A percentile compares a stretch with the other conserved stretches of the same genome.
Evolutionary conservation across 257 asterid genomes (phyloP).

Genomic region (Penstemon barbatus): DNA sequence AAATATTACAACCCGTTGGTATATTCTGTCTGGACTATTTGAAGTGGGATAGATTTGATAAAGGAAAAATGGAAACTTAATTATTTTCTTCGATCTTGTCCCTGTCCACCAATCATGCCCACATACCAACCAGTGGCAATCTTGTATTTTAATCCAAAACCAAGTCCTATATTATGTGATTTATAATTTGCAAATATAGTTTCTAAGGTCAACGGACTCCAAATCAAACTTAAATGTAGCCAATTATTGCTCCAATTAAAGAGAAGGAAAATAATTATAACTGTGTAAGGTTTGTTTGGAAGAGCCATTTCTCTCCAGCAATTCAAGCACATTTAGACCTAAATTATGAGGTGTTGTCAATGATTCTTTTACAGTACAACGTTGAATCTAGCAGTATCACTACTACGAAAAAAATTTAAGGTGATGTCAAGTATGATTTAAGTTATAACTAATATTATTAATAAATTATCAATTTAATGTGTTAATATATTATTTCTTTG

Average conservation of each 20-base stretch:
- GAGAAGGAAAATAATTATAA: not conserved
- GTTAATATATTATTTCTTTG: too few species aligned
- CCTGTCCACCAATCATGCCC: slow-evolving; percentile 28
- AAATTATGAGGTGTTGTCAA: too few species aligned
- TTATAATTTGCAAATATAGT: not conserved
- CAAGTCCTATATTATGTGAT: not conserved
- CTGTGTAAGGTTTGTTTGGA: not conserved
- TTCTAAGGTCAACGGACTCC: slow-evolving; percentile 29
- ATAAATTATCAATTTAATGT: too few species aligned
- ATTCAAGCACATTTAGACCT: too few species aligned
- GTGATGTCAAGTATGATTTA: too few species aligned
- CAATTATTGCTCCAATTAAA: not conserved
- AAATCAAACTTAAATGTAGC: slow-evolving; percentile 20
- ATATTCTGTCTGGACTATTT: slow-evolving; percentile 21
- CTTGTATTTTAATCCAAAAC: slow-evolving; percentile 11
- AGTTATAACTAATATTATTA: too few species aligned
- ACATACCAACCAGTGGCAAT: slow-evolving; percentile 26
- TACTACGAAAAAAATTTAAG: too few species aligned
- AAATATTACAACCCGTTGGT: slow-evolving; percentile 3
- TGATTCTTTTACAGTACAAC: too few species aligned
- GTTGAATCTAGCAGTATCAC: too few species aligned
- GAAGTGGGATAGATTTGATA: slow-evolving; percentile 4
- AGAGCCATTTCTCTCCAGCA: too few species aligned
- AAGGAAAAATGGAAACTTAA: slow-evolving; percentile 6
- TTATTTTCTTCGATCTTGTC: slow-evolving; percentile 21